Conservation (phyloP, 768 basidiomycete species). For the Hebeloma cylindrosporum region DNA sequence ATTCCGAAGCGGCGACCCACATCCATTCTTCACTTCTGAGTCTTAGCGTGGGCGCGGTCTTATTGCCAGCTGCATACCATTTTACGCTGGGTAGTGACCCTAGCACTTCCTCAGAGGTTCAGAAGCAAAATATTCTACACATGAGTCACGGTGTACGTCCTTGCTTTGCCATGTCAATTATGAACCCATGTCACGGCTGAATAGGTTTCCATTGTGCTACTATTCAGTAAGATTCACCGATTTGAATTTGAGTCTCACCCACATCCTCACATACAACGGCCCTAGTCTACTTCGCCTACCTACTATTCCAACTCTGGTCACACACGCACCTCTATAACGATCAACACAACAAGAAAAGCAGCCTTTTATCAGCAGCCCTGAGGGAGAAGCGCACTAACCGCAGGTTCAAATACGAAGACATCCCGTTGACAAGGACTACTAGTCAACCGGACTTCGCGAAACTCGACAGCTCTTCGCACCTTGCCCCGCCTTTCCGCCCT, state of each 20-base stretch:
- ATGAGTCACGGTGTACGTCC: constrained; percentile 78
- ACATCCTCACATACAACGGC: constrained; percentile 2
- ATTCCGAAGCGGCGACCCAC: constrained; percentile 59
- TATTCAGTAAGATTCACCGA: constrained; percentile 61
- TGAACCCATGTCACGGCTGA: neutral
- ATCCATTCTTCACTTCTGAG: constrained; percentile 72
- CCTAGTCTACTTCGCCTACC: constrained; percentile 67
- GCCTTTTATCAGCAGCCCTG: constrained; percentile 35
- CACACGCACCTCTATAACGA: constrained; percentile 71
- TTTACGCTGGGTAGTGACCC: constrained; percentile 47
- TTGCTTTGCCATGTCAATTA: neutral
- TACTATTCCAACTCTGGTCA: constrained; percentile 79
- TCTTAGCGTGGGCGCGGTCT: constrained; percentile 76
- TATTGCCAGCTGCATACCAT: constrained; percentile 77
- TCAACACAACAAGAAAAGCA: constrained; percentile 42
- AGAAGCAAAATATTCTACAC: constrained; percentile 52
- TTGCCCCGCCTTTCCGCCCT: constrained; percentile 19
- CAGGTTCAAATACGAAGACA: constrained; percentile 17
- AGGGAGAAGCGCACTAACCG: constrained; percentile 32
- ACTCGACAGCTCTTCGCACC: constrained; percentile 5
- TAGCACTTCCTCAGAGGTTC: constrained; percentile 24
- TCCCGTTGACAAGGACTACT: neutral
- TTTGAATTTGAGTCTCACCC: too few relatives aligned
- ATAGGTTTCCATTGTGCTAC: constrained; percentile 72
- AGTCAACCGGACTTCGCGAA: constrained; percentile 10